Conservation (phyloP, 768 basidiomycete species). For the Suillus hirtellus region DNA sequence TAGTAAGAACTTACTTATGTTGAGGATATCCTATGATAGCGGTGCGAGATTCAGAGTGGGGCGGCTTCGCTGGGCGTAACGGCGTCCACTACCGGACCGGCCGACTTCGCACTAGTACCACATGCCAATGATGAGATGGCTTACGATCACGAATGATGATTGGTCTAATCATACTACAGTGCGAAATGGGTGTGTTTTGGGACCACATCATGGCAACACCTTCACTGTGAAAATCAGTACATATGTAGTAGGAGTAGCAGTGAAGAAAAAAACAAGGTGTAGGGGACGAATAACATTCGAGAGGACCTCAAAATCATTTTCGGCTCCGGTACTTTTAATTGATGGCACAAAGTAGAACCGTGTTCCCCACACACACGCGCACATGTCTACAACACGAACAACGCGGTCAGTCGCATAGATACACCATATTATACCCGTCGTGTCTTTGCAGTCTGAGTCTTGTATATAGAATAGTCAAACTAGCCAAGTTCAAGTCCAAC, state of each 20-base stretch:
- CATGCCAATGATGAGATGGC: neutral
- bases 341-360: neutral
- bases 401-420: neutral
- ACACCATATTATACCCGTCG: neutral
- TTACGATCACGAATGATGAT: neutral
- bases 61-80: neutral
- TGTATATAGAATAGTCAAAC: neutral
- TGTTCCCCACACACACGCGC: neutral
- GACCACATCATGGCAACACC: neutral
- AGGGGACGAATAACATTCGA: neutral
- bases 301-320: neutral
- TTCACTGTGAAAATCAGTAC: neutral
- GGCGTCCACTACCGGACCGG: neutral
- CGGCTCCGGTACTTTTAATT: conserved; percentile 1
- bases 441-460: neutral
- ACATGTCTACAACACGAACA: neutral
- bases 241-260: neutral
- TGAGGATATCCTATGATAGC: neutral
- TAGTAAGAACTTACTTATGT: neutral
- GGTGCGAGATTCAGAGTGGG: neutral
- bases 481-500: neutral
- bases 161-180: neutral
- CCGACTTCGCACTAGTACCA: neutral
- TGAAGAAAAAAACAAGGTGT: neutral
- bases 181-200: neutral